Percentiles rank a stretch among this genome's conserved stretches.
Conservation (phyloP, 306 rosid species). For the Cicer bijugum region DNA sequence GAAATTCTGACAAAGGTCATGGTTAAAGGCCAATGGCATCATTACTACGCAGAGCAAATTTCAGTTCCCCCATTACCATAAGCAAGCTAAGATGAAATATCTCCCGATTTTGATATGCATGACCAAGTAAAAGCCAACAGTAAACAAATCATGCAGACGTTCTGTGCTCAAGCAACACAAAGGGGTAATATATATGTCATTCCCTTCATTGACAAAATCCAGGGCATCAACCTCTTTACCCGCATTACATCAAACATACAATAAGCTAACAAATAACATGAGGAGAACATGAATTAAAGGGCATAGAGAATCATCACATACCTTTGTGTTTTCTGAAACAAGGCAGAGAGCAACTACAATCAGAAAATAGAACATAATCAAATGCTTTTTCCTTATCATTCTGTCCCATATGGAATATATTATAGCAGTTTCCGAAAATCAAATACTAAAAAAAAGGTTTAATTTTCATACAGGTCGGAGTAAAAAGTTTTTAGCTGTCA, state of each 20-base stretch:
- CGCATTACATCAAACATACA: conserved; percentile 32
- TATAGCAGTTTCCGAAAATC: not conserved
- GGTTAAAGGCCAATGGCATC: conserved; percentile 6
- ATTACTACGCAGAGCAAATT: not conserved
- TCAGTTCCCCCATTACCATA: conserved; percentile 5
- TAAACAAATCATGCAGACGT: conserved; percentile 10
- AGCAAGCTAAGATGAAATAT: conserved; percentile 29
- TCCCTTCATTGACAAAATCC: conserved; percentile 31
- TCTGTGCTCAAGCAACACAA: conserved; percentile 13
- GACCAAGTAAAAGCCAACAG: conserved; percentile 6
- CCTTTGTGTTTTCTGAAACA: conserved; percentile 95
- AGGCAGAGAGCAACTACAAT: conserved; percentile 68
- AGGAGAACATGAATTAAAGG: not conserved
- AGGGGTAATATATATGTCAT: not conserved
- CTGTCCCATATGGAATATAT: not conserved
- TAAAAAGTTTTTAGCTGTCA: too few relatives aligned
- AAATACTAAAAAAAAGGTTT: not conserved
- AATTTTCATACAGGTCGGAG: too few relatives aligned
- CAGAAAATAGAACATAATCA: conserved; percentile 26
- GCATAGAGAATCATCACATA: conserved; percentile 28
- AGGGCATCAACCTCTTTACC: not conserved
- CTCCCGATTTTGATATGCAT: not conserved
- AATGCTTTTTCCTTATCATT: not conserved
- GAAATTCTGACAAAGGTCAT: not conserved
- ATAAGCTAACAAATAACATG: conserved; percentile 1